phyloP scores from a whole-genome alignment of 2,329 filamentous ascomycete genomes.

The Metarhizium sp. region DNA sequence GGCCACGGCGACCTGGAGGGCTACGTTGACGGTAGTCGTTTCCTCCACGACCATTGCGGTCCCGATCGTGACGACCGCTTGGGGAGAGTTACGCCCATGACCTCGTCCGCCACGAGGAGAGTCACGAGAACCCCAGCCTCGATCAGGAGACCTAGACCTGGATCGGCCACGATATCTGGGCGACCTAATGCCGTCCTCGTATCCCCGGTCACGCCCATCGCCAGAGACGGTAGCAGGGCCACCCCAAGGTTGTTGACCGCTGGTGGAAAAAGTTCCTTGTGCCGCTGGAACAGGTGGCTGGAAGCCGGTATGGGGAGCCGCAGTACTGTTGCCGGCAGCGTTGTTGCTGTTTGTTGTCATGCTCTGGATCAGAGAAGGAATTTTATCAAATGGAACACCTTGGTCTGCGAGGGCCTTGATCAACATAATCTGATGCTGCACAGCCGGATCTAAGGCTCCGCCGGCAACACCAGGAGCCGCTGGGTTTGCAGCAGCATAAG shows the following conservation, averaged over 20 bases:
- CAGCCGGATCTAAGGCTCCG: slow-evolving; percentile 38
- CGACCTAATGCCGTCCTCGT: slow-evolving; percentile 51
- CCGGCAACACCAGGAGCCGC: slow-evolving; percentile 22
- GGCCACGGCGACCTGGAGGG: slow-evolving; percentile 59
- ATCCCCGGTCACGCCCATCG: slow-evolving; percentile 47
- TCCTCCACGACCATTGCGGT: slow-evolving; percentile 42
- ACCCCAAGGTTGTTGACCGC: slow-evolving; percentile 23
- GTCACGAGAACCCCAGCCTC: slow-evolving; percentile 57
- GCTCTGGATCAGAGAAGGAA: slow-evolving; percentile 48
- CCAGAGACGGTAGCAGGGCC: slow-evolving; percentile 21
- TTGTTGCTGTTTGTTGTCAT: slow-evolving; percentile 35
- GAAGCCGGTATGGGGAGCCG: slow-evolving; percentile 22
- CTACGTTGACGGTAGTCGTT: slow-evolving; percentile 82
- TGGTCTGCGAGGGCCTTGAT: slow-evolving; percentile 68
- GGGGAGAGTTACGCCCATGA: slow-evolving; percentile 60
- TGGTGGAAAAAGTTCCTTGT: slow-evolving; percentile 32
- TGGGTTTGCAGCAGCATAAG: slow-evolving; percentile 23
- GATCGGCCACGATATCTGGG: slow-evolving; percentile 53
- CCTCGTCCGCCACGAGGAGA: slow-evolving; percentile 56
- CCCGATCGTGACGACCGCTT: slow-evolving; percentile 32
- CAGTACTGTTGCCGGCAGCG: slow-evolving; percentile 21
- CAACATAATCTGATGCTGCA: slow-evolving; percentile 64
- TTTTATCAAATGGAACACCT: slow-evolving; percentile 70
- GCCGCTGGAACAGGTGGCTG: slow-evolving; percentile 31
- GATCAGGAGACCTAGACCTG: slow-evolving; percentile 71